phyloP scores from a whole-genome alignment of 2,329 filamentous ascomycete genomes.

The Arthrobotrys sinensis region DNA sequence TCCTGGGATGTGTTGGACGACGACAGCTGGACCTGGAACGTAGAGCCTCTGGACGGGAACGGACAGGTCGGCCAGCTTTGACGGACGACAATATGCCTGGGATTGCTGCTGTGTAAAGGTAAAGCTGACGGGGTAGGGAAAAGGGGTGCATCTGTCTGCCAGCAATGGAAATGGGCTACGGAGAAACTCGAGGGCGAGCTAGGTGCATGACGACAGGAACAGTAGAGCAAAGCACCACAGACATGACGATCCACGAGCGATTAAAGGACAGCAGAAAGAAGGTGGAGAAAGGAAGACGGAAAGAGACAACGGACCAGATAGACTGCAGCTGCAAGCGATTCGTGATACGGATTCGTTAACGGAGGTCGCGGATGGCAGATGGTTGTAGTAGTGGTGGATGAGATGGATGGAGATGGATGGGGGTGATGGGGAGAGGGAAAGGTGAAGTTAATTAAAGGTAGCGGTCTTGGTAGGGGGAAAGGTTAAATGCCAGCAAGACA shows the following conservation, averaged over 20 bases:
- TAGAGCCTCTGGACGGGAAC: not conserved
- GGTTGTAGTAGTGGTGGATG: slow-evolving; percentile 11
- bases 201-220: slow-evolving; percentile 18
- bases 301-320: slow-evolving; percentile 24
- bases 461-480: slow-evolving; percentile 18
- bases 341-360: slow-evolving; percentile 18
- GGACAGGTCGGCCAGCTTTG: slow-evolving; percentile 16
- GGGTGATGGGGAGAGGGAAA: slow-evolving; percentile 19
- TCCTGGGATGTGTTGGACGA: slow-evolving; percentile 31
- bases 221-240: slow-evolving; percentile 1
- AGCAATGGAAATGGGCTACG: slow-evolving; percentile 17
- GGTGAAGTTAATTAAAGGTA: slow-evolving; percentile 40
- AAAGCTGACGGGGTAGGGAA: slow-evolving; percentile 7
- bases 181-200: slow-evolving; percentile 17
- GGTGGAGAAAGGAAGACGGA: not conserved
- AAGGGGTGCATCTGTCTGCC: not conserved
- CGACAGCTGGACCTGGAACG: slow-evolving; percentile 13
- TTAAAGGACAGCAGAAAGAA: slow-evolving; percentile 23
- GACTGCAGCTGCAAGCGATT: slow-evolving; percentile 23
- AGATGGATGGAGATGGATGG: slow-evolving; percentile 15
- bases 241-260: slow-evolving; percentile 28
- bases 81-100: not conserved
- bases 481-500: slow-evolving; percentile 39
- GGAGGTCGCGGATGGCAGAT: not conserved
- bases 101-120: not conserved